A percentile compares a stretch with the other conserved stretches of the same genome.
Conservation (phyloP, 768 basidiomycete genomes). For the Hypholoma fasciculare region DNA sequence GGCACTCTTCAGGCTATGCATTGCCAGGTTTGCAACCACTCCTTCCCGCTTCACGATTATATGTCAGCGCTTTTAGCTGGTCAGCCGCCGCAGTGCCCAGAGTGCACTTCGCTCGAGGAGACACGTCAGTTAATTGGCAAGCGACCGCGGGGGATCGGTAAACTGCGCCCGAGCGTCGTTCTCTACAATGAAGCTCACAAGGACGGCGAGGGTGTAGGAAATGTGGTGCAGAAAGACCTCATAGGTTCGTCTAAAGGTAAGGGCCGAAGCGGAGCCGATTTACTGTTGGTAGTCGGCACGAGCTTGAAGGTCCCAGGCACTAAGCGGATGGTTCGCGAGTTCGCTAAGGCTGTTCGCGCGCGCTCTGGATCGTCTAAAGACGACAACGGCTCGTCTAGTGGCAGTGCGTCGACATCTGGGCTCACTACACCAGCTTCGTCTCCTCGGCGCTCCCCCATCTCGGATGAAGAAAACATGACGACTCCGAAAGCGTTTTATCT, state of each 20-base stretch:
- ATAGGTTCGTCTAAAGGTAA: conserved; percentile 69
- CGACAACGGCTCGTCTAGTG: conserved; percentile 21
- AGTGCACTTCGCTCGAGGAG: conserved; percentile 68
- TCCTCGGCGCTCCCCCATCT: conserved; percentile 39
- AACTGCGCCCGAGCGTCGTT: conserved; percentile 83
- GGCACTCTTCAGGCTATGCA: conserved; percentile 80
- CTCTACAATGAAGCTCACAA: conserved; percentile 89
- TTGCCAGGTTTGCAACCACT: conserved; percentile 79
- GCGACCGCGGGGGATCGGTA: conserved; percentile 77
- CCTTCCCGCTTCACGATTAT: conserved; percentile 64
- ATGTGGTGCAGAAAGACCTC: conserved; percentile 79
- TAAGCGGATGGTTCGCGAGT: conserved; percentile 88
- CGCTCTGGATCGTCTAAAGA: conserved; percentile 39
- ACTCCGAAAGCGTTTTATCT: conserved; percentile 67
- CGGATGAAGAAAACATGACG: conserved; percentile 45
- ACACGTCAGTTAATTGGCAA: conserved; percentile 76
- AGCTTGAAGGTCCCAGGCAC: conserved; percentile 89
- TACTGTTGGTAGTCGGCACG: conserved; percentile 88
- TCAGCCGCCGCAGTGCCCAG: conserved; percentile 73
- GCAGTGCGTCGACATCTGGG: conserved; percentile 14
- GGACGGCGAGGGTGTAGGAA: conserved; percentile 85
- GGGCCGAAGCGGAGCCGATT: conserved; percentile 73
- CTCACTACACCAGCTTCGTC: conserved; percentile 48
- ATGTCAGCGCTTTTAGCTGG: conserved; percentile 61
- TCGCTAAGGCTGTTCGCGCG: conserved; percentile 72